phyloP scores from a whole-genome alignment of 768 basidiomycete species.

The Hygrophorus russula region DNA sequence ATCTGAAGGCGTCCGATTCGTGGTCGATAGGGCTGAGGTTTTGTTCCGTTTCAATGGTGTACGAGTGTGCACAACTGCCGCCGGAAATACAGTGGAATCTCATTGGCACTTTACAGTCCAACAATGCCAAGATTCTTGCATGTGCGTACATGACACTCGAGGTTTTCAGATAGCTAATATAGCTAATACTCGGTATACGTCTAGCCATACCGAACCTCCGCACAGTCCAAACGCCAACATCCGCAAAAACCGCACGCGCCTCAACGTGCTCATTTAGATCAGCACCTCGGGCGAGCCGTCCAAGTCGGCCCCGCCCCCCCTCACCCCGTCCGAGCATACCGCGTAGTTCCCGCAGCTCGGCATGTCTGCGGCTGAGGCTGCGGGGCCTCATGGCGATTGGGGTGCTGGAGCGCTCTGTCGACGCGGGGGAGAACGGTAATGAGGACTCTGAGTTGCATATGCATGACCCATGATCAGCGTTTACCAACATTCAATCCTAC shows the following conservation, averaged over 20 bases:
- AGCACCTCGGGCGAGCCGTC: slow-evolving; percentile 91
- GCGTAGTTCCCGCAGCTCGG: slow-evolving; percentile 54
- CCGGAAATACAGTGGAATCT: slow-evolving; percentile 91
- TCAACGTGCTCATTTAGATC: slow-evolving; percentile 83
- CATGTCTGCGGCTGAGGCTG: slow-evolving; percentile 67
- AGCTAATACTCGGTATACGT: background rate
- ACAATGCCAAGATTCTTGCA: slow-evolving; percentile 86
- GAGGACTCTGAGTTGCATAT: slow-evolving; percentile 78
- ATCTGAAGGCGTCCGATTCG: no score
- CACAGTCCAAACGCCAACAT: slow-evolving; percentile 78
- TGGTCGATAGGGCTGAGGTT: slow-evolving; percentile 83
- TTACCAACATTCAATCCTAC: no score
- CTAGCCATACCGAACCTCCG: slow-evolving; percentile 86
- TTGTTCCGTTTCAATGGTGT: slow-evolving; percentile 7
- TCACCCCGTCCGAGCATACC: slow-evolving; percentile 21
- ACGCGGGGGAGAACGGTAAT: no score
- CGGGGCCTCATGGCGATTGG: slow-evolving; percentile 98
- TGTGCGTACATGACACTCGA: slow-evolving; percentile 31
- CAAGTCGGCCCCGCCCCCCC: slow-evolving; percentile 76
- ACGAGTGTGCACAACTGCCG: slow-evolving; percentile 49
- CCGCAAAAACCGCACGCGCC: slow-evolving; percentile 65
- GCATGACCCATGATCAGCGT: no score
- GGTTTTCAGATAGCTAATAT: background rate
- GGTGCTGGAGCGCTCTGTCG: slow-evolving; percentile 57
- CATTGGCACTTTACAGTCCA: slow-evolving; percentile 87